Conservation (phyloP, 2,329 filamentous ascomycete genomes). For the Juglanconis sp. region DNA sequence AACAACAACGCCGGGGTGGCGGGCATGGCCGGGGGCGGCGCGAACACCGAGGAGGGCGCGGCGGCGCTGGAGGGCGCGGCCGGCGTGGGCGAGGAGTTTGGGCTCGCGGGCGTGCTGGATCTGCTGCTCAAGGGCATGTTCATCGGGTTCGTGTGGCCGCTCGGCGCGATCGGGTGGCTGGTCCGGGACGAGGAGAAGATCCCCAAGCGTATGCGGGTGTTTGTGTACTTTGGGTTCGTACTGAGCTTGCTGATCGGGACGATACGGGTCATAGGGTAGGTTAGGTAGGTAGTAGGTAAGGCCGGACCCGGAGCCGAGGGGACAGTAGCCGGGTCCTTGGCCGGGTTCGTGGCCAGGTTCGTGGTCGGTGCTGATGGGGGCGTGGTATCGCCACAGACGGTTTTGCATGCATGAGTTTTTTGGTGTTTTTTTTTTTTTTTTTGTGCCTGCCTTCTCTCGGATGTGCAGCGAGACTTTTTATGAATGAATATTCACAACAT, state of each 20-base stretch:
- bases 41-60: constrained; percentile 30
- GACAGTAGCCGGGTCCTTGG: too few relatives aligned
- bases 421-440: too few relatives aligned
- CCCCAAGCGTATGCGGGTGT: constrained; percentile 78
- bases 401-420: too few relatives aligned
- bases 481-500: neutral
- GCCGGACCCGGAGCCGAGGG: neutral
- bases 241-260: constrained; percentile 76
- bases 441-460: too few relatives aligned
- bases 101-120: constrained; percentile 63
- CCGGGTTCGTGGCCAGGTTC: too few relatives aligned
- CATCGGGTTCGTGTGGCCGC: constrained; percentile 91
- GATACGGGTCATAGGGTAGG: constrained; percentile 43
- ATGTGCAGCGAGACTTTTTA: too few relatives aligned
- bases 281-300: too few relatives aligned
- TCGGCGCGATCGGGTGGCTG: constrained; percentile 82
- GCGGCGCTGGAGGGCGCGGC: constrained; percentile 40
- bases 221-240: constrained; percentile 79
- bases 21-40: constrained; percentile 30
- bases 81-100: constrained; percentile 46
- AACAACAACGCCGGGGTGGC: constrained; percentile 41
- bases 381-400: too few relatives aligned
- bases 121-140: constrained; percentile 84
- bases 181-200: constrained; percentile 85
- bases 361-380: too few relatives aligned